Conservation (phyloP, 495 filamentous ascomycete genomes). For the Xylaria telfairii region DNA sequence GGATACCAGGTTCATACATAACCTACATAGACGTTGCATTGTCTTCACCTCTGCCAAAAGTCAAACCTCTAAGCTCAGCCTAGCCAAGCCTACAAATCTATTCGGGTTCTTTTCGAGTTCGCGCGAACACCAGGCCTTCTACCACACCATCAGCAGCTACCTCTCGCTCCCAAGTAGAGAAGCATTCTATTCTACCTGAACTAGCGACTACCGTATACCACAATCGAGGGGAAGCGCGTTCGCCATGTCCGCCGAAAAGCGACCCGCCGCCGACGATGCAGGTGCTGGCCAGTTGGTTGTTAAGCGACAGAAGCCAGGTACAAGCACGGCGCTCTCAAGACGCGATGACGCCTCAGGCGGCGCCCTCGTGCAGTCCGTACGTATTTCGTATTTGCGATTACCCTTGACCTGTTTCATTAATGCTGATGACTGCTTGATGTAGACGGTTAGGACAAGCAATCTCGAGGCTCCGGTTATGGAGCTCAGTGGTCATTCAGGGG, state of each 20-base stretch:
- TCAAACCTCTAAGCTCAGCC: not conserved
- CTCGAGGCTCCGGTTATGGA: slow-evolving; percentile 96
- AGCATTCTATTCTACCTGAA: not conserved
- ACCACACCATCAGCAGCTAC: not conserved
- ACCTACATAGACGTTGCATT: not conserved
- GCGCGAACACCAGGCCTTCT: not conserved
- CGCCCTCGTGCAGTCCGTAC: slow-evolving; percentile 83
- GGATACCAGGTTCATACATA: no score
- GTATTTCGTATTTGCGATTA: slow-evolving; percentile 37
- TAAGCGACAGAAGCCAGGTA: slow-evolving; percentile 84
- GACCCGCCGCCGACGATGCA: slow-evolving; percentile 81
- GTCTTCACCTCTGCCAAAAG: not conserved
- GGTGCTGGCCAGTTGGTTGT: slow-evolving; percentile 82
- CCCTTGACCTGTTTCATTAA: not conserved
- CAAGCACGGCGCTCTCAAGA: slow-evolving; percentile 64
- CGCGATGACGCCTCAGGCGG: slow-evolving; percentile 69
- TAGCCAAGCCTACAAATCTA: not conserved
- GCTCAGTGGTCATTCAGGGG: slow-evolving; percentile 77
- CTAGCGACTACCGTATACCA: slow-evolving; percentile 1
- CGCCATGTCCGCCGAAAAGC: slow-evolving; percentile 86
- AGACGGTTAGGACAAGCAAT: slow-evolving; percentile 83
- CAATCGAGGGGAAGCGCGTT: no score
- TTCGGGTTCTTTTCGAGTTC: not conserved
- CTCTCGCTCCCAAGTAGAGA: slow-evolving; percentile 12
- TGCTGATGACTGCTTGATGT: slow-evolving; percentile 32